phyloP scores from a whole-genome alignment of 2,329 filamentous ascomycete genomes.

The Pseudodiploospora longispora region DNA sequence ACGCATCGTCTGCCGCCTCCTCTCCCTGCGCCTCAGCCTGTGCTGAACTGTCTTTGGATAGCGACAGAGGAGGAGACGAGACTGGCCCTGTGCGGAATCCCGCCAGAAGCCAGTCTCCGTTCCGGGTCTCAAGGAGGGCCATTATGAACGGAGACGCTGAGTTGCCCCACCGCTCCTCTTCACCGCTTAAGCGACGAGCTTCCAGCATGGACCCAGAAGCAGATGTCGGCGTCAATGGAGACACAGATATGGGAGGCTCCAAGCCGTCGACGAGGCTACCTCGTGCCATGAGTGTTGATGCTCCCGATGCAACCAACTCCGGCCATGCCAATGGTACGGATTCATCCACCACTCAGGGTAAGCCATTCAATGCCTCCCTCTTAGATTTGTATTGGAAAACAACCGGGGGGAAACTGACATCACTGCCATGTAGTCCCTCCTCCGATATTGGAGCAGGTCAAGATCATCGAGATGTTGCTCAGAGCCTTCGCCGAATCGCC shows the following conservation, averaged over 20 bases:
- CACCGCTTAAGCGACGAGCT: slow-evolving; percentile 55
- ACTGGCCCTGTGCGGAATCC: slow-evolving; percentile 28
- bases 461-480: slow-evolving; percentile 57
- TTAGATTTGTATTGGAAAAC: too few species aligned
- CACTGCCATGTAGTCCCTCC: slow-evolving; percentile 19
- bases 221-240: slow-evolving; percentile 28
- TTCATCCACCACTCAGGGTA: slow-evolving; percentile 19
- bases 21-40: slow-evolving; percentile 48
- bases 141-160: slow-evolving; percentile 55
- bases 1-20: slow-evolving; percentile 47
- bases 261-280: slow-evolving; percentile 15
- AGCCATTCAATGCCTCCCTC: slow-evolving; percentile 7
- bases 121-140: slow-evolving; percentile 41
- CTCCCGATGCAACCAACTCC: slow-evolving; percentile 20
- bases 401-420: too few species aligned
- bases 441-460: slow-evolving; percentile 54
- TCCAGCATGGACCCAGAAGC: slow-evolving; percentile 52
- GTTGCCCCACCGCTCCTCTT: slow-evolving; percentile 52
- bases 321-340: slow-evolving; percentile 6
- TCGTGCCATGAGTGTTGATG: slow-evolving; percentile 35
- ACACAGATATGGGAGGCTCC: slow-evolving; percentile 7
- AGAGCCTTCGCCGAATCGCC: slow-evolving; percentile 43
- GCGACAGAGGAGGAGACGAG: slow-evolving; percentile 44
- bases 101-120: slow-evolving; percentile 44
- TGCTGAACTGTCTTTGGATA: slow-evolving; percentile 49